phyloP scores from a whole-genome alignment of 805 yeast genomes.

The Ogataea dorogensis region DNA sequence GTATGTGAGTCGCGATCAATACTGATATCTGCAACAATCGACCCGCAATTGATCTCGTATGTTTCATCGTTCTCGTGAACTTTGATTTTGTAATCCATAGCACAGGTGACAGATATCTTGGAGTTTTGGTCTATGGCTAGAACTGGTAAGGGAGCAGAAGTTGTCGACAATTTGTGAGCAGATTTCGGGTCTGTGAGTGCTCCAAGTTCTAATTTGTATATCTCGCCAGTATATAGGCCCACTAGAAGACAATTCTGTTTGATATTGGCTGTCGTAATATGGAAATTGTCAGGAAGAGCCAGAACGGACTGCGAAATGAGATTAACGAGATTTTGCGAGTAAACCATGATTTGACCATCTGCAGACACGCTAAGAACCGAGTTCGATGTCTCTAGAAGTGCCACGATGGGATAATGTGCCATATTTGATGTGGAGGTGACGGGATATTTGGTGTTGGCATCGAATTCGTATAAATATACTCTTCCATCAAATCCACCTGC shows the following conservation, averaged over 20 bases:
- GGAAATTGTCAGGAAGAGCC: slow-evolving; percentile 9
- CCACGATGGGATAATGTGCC: slow-evolving; percentile 20
- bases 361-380: slow-evolving; percentile 25
- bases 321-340: slow-evolving; percentile 26
- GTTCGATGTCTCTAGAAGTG: slow-evolving; percentile 26
- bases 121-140: slow-evolving; percentile 18
- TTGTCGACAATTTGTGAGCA: slow-evolving; percentile 6
- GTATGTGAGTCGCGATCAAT: slow-evolving; percentile 9
- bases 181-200: slow-evolving; percentile 13
- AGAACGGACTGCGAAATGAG: slow-evolving; percentile 15
- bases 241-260: slow-evolving; percentile 21
- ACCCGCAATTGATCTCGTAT: slow-evolving; percentile 6
- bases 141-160: slow-evolving; percentile 17
- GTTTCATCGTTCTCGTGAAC: slow-evolving; percentile 3
- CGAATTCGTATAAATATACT: slow-evolving; percentile 48
- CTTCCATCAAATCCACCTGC: slow-evolving; percentile 53
- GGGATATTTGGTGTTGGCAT: slow-evolving; percentile 32
- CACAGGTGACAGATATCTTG: slow-evolving; percentile 8
- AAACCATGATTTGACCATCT: slow-evolving; percentile 22
- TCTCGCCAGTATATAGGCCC: slow-evolving; percentile 26
- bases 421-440: slow-evolving; percentile 13
- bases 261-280: slow-evolving; percentile 22
- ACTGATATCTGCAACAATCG: slow-evolving; percentile 14
- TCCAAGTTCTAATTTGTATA: slow-evolving; percentile 16
- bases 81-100: slow-evolving; percentile 15